A percentile compares a stretch with the other conserved stretches of the same genome.
phyloP scores from a whole-genome alignment of 2,329 filamentous ascomycete species.

The Talaromyces sp. region DNA sequence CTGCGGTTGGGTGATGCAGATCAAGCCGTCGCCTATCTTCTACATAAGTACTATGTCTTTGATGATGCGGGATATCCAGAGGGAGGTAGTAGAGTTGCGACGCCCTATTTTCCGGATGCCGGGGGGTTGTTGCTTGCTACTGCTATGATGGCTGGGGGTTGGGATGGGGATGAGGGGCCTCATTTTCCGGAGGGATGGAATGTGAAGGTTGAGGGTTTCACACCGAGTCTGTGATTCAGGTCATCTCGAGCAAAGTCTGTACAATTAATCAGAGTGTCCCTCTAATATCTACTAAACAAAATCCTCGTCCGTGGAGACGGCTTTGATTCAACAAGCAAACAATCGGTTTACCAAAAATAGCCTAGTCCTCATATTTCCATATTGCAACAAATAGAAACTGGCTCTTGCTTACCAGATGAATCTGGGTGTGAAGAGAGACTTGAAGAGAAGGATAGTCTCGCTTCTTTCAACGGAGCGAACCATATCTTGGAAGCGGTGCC shows the following conservation, averaged over 20 bases:
- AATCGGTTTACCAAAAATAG: too few relatives aligned
- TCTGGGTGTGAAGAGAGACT: too few relatives aligned
- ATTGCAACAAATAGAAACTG: too few relatives aligned
- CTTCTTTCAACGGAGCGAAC: too few relatives aligned
- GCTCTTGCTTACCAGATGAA: too few relatives aligned
- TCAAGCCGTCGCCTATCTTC: constrained; percentile 41
- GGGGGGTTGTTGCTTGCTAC: constrained; percentile 50
- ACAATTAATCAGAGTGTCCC: too few relatives aligned
- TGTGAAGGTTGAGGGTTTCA: constrained; percentile 49
- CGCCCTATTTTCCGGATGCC: constrained; percentile 56
- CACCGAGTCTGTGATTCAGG: background rate
- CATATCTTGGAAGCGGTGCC: too few relatives aligned
- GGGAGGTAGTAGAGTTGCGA: constrained; percentile 42
- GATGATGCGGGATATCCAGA: constrained; percentile 56
- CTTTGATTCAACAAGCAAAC: background rate
- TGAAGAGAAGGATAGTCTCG: too few relatives aligned
- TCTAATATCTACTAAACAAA: too few relatives aligned
- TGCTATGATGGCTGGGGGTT: constrained; percentile 57
- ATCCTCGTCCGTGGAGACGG: background rate
- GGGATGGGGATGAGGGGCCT: constrained; percentile 49
- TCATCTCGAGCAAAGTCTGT: too few relatives aligned
- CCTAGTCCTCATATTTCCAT: too few relatives aligned
- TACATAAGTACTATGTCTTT: constrained; percentile 52
- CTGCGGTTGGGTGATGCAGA: constrained; percentile 42
- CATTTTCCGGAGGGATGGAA: constrained; percentile 51